A percentile compares a stretch with the other conserved stretches of the same genome.
Evolutionary conservation across 1,284 basidiomycete species (phyloP).

Genomic region (Crucibulum parvulum): DNA sequence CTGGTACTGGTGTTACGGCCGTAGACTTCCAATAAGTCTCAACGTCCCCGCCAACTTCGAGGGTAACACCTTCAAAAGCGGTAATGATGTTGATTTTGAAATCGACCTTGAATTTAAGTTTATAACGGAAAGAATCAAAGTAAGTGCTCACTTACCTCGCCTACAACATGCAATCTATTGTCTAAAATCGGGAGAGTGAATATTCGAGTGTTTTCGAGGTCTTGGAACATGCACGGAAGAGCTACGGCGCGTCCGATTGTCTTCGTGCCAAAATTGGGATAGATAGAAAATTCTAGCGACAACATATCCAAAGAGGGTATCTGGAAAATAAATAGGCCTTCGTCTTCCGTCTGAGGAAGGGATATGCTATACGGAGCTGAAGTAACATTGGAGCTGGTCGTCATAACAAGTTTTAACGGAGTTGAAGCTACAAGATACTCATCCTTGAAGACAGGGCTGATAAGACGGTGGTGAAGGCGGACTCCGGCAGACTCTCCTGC

Average conservation of each 20-base stretch:
- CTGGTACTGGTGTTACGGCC: conserved; percentile 58
- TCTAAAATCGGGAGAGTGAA: conserved; percentile 90
- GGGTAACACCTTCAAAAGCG: conserved; percentile 91
- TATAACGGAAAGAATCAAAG: conserved; percentile 9
- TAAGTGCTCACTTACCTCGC: conserved; percentile 69
- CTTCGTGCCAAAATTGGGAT: conserved; percentile 99
- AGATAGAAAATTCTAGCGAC: conserved; percentile 92
- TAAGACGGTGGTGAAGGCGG: conserved; percentile 72
- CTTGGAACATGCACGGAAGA: conserved; percentile 77
- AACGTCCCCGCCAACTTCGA: conserved; percentile 95
- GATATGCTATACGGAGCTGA: conserved; percentile 90
- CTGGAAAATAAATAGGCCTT: conserved; percentile 92
- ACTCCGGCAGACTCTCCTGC: conserved; percentile 54
- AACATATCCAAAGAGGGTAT: conserved; percentile 77
- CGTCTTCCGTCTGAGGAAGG: conserved; percentile 82
- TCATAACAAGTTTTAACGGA: conserved; percentile 95
- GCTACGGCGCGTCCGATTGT: conserved; percentile 95
- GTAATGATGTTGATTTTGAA: conserved; percentile 91
- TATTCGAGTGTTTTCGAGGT: conserved; percentile 58
- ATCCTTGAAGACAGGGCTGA: conserved; percentile 66
- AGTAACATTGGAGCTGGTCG: conserved; percentile 81
- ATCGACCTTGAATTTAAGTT: conserved; percentile 63
- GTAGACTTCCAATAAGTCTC: conserved; percentile 98
- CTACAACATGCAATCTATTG: conserved; percentile 92
- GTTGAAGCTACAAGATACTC: conserved; percentile 75